Evolutionary conservation across 768 basidiomycete genomes (phyloP), one percentile per base, ranked within the genome.

Genomic region (Pleurotus sapidus): DNA sequence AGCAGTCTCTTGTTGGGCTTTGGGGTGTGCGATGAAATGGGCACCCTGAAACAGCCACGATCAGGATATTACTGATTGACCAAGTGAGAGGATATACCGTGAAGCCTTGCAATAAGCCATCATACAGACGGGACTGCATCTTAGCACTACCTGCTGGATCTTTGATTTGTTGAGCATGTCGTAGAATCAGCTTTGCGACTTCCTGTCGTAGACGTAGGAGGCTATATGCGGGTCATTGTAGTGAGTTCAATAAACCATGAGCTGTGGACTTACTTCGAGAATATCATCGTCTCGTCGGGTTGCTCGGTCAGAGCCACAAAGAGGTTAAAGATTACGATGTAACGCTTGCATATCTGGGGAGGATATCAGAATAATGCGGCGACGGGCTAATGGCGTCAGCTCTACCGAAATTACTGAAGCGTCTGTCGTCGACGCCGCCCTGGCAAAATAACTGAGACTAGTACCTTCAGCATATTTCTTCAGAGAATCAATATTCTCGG

Each of bases 281-380:
- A 97, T 47, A 98, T 90, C 95, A 98, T 97, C 7, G 92, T 92
- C 68, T 97, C 95, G 62, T 97, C 93, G 42, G 86, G 88, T 59
- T 91, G 88, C 39, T 82, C 82, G 3, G 91, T 92, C 61, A 99
- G 73, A 25, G 84, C 82, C 18, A 95, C 84, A 60, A 95, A 85
- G 2, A 89, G 85, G 59, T 86, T 88, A 77, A 98, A 98, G 64
- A 97, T 68, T 14, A 76, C 75, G 12, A 88, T 78, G 69, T 98
- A 99, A 57, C 86, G 84, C 49, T 77, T 80, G 67, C 89, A 91
- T 12, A 95, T 83, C 89, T 82, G 37, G 20, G 25, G 37, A 30
- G 23, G 8, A 20, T 48, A 17, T 57, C 39, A 53, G 40, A 67
- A 59, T 20, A 54, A 62, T n/a, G 25, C 2, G 15, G 30, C 24